A percentile compares a stretch with the other conserved stretches of the same genome.
phyloP scores from a whole-genome alignment of 768 basidiomycete species.

The Scleroderma bovista region DNA sequence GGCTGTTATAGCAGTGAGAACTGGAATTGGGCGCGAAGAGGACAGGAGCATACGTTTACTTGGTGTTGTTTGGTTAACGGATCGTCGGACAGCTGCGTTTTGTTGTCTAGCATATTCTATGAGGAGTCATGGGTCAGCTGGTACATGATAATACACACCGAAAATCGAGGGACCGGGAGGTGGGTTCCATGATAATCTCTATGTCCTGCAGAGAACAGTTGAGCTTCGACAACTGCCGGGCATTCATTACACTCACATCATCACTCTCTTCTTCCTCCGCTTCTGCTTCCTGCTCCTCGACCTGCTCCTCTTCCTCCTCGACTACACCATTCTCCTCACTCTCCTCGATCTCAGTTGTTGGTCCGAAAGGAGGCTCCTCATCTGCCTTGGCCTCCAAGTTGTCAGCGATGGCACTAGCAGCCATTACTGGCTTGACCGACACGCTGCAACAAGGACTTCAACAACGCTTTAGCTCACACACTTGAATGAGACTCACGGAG shows the following conservation, averaged over 20 bases:
- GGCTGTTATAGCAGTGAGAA: constrained; percentile 13
- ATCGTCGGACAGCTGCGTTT: constrained; percentile 30
- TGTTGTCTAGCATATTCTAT: constrained; percentile 27
- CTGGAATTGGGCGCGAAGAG: neutral
- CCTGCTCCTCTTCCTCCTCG: constrained; percentile 20
- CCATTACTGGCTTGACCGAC: constrained; percentile 37
- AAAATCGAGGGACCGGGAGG: constrained; percentile 68
- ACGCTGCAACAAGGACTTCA: constrained; percentile 27
- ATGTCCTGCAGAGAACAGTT: constrained; percentile 50
- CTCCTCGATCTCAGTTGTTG: constrained; percentile 21
- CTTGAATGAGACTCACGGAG: constrained; percentile 51
- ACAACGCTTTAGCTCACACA: constrained; percentile 18
- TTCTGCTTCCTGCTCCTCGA: constrained; percentile 31
- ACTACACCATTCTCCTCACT: constrained; percentile 41
- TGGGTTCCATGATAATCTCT: constrained; percentile 87
- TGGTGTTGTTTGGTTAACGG: constrained; percentile 21
- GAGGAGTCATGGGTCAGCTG: constrained; percentile 4
- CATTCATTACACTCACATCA: constrained; percentile 32
- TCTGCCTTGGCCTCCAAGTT: constrained; percentile 44
- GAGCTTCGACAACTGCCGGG: neutral
- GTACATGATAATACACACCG: constrained; percentile 36
- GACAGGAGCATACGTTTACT: constrained; percentile 23
- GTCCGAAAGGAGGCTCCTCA: constrained; percentile 29
- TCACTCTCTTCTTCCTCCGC: constrained; percentile 43
- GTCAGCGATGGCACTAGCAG: constrained; percentile 46